Percentiles rank a stretch among this genome's conserved stretches.
These are phyloP conservation scores for Schizosaccharomyces pombe DNA, from an alignment of 805 yeast species.

Conservation along the genomic window DNA sequence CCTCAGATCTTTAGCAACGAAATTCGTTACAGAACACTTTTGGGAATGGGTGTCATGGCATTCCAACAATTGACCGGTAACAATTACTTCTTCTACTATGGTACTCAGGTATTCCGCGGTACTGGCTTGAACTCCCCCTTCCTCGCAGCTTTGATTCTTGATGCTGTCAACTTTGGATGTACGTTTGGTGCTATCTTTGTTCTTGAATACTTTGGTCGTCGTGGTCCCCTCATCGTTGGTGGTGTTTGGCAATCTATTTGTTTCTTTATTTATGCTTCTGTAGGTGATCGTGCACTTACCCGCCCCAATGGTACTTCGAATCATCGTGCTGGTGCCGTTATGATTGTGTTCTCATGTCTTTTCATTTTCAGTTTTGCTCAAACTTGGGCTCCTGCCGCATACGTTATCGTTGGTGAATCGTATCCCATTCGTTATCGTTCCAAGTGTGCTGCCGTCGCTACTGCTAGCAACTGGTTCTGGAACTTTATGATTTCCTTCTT, in stretches of 20 bases:
- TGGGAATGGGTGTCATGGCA: constrained; percentile 26
- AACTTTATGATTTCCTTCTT: constrained; percentile 40
- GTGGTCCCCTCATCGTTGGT: constrained; percentile 24
- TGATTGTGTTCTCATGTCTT: constrained; percentile 31
- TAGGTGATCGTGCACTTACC: constrained; percentile 22
- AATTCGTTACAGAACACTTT: constrained; percentile 16
- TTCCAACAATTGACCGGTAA: constrained; percentile 43
- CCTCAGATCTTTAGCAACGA: constrained; percentile 24
- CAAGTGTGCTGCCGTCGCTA: constrained; percentile 11
- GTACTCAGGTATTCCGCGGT: constrained; percentile 28
- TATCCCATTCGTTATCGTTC: constrained; percentile 24
- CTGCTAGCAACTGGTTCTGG: constrained; percentile 21
- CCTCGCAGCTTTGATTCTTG: constrained; percentile 30
- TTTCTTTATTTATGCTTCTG: constrained; percentile 27
- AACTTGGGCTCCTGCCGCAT: constrained; percentile 35
- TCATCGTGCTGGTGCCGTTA: constrained; percentile 21
- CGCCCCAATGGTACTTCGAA: constrained; percentile 16
- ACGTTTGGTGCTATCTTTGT: constrained; percentile 26
- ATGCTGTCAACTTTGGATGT: constrained; percentile 30
- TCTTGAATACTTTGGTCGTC: constrained; percentile 30
- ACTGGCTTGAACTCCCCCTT: constrained; percentile 12
- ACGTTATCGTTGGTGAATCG: constrained; percentile 24
- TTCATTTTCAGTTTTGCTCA: constrained; percentile 28
- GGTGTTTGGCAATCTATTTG: constrained; percentile 27
- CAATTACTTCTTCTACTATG: constrained; percentile 45